phyloP scores from a whole-genome alignment of 1,284 basidiomycete species.

The Rhizoctonia solani region DNA sequence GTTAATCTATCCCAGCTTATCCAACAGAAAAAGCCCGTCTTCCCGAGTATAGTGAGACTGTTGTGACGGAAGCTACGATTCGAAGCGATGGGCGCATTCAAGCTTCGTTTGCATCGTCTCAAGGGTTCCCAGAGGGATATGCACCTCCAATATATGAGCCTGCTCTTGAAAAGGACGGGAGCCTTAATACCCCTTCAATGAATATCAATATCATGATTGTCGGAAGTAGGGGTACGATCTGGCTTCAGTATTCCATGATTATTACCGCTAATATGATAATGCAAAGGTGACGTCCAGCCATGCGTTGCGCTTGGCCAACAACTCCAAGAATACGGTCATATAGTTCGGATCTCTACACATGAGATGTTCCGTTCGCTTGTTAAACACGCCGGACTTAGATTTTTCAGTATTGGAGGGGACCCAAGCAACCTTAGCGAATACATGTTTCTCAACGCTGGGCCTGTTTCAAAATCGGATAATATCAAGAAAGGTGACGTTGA shows the following conservation, averaged over 20 bases:
- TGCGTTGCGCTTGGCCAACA: constrained; percentile 64
- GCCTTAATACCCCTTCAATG: constrained; percentile 49
- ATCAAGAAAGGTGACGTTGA: constrained; percentile 56
- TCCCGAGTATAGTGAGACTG: not conserved
- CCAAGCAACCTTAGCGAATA: constrained; percentile 63
- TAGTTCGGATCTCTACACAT: constrained; percentile 68
- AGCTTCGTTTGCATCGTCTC: not conserved
- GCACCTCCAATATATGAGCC: not conserved
- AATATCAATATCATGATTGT: constrained; percentile 67
- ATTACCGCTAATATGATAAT: not conserved
- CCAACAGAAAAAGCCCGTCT: not conserved
- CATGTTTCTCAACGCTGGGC: constrained; percentile 60
- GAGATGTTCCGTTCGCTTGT: constrained; percentile 64
- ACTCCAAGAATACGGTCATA: constrained; percentile 60
- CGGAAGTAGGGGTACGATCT: constrained; percentile 57
- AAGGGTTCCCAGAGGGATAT: not conserved
- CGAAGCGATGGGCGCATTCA: constrained; percentile 3
- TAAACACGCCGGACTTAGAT: constrained; percentile 55
- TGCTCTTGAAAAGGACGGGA: not conserved
- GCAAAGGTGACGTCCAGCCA: constrained; percentile 67
- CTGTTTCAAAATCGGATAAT: constrained; percentile 55
- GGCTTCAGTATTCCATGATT: not conserved
- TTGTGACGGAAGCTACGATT: not conserved
- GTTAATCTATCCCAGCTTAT: not conserved
- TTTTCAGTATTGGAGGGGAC: constrained; percentile 61